These are phyloP conservation scores for Nicotiana tomentosiformis DNA, from an alignment of 257 asterid species.

Conservation along the genomic window DNA sequence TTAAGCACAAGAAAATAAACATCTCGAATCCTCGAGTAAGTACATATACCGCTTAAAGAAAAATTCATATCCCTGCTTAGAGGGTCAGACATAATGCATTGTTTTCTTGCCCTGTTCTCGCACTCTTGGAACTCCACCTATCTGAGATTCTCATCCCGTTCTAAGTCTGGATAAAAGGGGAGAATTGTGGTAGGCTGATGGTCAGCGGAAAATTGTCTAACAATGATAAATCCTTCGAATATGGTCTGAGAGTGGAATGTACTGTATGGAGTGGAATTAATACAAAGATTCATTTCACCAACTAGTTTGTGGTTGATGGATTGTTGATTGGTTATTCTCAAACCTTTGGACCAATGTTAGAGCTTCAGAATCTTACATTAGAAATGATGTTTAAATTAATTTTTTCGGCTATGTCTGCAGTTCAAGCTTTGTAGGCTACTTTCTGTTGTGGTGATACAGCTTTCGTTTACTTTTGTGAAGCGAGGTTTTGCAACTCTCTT, in stretches of 20 bases:
- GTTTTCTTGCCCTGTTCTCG: not conserved
- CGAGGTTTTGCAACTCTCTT: not conserved
- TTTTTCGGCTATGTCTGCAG: not conserved
- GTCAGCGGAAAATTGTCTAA: not conserved
- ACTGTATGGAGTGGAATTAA: not conserved
- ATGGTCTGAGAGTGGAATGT: not conserved
- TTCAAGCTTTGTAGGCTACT: not conserved
- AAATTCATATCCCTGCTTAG: not conserved
- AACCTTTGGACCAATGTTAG: not conserved
- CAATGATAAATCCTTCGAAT: not conserved
- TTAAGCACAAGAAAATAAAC: conserved; percentile 97
- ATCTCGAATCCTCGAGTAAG: conserved; percentile 94
- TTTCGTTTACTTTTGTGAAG: not conserved
- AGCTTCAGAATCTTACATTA: not conserved
- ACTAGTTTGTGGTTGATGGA: not conserved
- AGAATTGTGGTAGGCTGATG: not conserved
- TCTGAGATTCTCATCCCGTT: not conserved
- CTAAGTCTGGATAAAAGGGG: not conserved
- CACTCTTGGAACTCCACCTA: not conserved
- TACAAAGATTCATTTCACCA: not conserved
- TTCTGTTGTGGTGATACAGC: not conserved
- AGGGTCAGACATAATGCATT: not conserved
- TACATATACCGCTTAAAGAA: conserved; percentile 3
- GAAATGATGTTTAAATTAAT: not conserved
- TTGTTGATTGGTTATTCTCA: not conserved